Conservation (phyloP, 495 filamentous ascomycete species). For the Neurospora tetrasperma region DNA sequence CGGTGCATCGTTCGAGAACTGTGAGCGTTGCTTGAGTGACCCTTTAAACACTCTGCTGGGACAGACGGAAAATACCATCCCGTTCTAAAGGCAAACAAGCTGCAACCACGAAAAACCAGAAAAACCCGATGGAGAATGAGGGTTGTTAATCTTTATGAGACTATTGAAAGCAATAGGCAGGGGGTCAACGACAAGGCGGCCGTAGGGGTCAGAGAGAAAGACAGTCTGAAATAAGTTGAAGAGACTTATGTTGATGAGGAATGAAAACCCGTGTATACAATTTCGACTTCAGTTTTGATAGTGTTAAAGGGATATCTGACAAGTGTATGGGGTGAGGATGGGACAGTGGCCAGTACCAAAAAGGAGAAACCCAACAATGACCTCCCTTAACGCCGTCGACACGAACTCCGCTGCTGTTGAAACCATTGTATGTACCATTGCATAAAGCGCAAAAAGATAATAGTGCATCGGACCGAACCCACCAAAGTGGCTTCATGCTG, state of each 20-base stretch:
- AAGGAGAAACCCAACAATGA: not conserved
- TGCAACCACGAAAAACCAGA: not conserved
- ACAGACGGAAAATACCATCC: not conserved
- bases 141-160: not conserved
- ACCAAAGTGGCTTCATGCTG: slow-evolving; percentile 7
- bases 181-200: not conserved
- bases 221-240: not conserved
- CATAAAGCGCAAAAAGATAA: not conserved
- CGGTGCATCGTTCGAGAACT: not conserved
- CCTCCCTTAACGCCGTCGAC: not conserved
- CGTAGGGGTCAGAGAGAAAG: not conserved
- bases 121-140: not conserved
- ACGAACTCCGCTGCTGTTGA: not conserved
- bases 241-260: not conserved
- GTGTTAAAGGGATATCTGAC: not conserved
- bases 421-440: not conserved
- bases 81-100: not conserved
- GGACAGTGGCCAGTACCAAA: not conserved
- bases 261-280: not conserved
- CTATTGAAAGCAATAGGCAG: not conserved
- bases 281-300: not conserved
- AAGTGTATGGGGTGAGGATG: not conserved
- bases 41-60: not conserved
- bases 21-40: not conserved
- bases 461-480: not conserved